Evolutionary conservation across 192 early-diverging fungal genomes (phyloP).

Genomic region (Gaertneriomyces semiglobifer): DNA sequence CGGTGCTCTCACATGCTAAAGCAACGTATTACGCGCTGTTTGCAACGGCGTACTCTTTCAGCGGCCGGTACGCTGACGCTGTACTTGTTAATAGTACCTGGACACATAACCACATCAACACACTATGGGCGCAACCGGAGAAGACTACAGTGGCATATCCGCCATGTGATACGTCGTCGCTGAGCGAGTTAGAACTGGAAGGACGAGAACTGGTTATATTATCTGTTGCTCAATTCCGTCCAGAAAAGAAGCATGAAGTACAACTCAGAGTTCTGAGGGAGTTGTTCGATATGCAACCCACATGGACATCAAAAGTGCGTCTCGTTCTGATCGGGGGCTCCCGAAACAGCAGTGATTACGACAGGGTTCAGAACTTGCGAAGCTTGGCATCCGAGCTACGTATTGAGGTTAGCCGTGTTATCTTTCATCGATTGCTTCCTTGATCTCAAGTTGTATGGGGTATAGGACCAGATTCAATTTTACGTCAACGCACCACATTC

Average conservation of each 20-base stretch:
- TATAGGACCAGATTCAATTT: conserved; percentile 70
- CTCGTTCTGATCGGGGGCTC: conserved; percentile 85
- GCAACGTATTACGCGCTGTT: conserved; percentile 80
- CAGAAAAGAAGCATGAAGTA: conserved; percentile 88
- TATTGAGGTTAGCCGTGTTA: neutral
- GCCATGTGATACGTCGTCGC: conserved; percentile 79
- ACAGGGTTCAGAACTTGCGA: conserved; percentile 59
- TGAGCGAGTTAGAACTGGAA: conserved; percentile 55
- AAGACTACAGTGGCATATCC: conserved; percentile 78
- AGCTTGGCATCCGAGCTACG: conserved; percentile 40
- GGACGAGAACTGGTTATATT: conserved; percentile 62
- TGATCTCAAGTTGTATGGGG: conserved; percentile 7
- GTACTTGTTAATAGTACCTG: conserved; percentile 97
- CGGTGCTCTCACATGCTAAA: conserved; percentile 58
- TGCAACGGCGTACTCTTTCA: conserved; percentile 68
- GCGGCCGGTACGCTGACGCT: conserved; percentile 74
- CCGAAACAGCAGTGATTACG: conserved; percentile 74
- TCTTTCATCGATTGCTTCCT: neutral
- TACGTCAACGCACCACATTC: conserved; percentile 77
- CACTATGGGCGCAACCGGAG: conserved; percentile 67
- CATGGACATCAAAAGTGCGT: conserved; percentile 37
- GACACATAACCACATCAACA: conserved; percentile 87
- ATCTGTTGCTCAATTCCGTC: conserved; percentile 94
- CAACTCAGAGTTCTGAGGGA: conserved; percentile 74
- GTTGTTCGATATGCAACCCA: conserved; percentile 60